Evolutionary conservation across 768 basidiomycete species (phyloP).

Genomic region (Hericium erinaceus): DNA sequence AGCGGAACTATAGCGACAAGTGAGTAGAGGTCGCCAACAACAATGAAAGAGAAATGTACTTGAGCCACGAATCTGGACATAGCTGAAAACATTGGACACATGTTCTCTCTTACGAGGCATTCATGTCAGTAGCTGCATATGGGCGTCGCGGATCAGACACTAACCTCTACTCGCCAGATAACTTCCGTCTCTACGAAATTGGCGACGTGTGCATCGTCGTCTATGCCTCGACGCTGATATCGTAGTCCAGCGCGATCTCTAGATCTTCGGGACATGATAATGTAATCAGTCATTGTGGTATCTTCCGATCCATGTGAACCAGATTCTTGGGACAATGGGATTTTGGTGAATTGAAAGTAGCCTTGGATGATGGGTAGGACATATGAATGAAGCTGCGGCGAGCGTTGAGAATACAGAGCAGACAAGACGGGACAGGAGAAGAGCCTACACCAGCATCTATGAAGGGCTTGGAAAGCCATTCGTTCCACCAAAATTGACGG

Average conservation of each 20-base stretch:
- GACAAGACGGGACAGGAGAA: not conserved
- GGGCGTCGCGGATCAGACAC: slow-evolving; percentile 10
- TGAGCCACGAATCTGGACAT: slow-evolving; percentile 87
- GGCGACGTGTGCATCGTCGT: slow-evolving; percentile 87
- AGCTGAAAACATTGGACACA: slow-evolving; percentile 71
- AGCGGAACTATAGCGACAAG: slow-evolving; percentile 57
- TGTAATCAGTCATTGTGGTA: slow-evolving; percentile 53
- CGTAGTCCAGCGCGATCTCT: slow-evolving; percentile 85
- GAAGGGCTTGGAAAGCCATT: slow-evolving; percentile 76
- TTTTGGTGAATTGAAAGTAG: slow-evolving; percentile 69
- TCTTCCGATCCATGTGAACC: slow-evolving; percentile 29
- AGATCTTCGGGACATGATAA: slow-evolving; percentile 78
- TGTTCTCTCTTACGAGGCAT: slow-evolving; percentile 51
- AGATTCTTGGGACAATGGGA: slow-evolving; percentile 46
- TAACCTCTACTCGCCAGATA: slow-evolving; percentile 72
- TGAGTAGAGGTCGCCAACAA: not conserved
- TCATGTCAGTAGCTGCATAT: not conserved
- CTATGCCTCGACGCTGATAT: slow-evolving; percentile 91
- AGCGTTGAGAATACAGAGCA: not conserved
- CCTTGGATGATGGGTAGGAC: slow-evolving; percentile 92
- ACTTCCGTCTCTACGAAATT: slow-evolving; percentile 97
- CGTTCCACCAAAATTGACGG: slow-evolving; percentile 94
- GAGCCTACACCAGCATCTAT: slow-evolving; percentile 71
- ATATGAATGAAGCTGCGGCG: slow-evolving; percentile 63
- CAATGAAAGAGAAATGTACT: slow-evolving; percentile 37